phyloP scores from a whole-genome alignment of 352 stramenopile species.

The Thalassiosira livingstoniorum region DNA sequence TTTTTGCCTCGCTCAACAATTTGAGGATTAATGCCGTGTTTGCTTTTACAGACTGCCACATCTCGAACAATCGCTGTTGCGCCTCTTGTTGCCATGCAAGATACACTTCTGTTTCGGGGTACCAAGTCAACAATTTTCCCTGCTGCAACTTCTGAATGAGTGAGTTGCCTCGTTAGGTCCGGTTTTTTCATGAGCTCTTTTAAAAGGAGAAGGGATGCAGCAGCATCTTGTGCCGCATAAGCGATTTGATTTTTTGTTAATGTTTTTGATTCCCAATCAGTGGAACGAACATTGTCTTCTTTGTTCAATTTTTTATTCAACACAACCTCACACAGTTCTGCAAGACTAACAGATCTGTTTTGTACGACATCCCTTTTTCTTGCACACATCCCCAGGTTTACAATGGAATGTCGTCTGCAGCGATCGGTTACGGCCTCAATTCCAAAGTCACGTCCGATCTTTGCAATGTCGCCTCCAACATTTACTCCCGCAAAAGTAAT shows the following conservation, averaged over 20 bases:
- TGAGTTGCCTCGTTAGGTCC: constrained; percentile 47
- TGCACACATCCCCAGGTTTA: constrained; percentile 58
- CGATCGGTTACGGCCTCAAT: constrained; percentile 13
- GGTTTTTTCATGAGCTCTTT: constrained; percentile 35
- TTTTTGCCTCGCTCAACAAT: background rate
- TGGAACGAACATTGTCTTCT: too few species aligned
- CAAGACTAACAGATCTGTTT: constrained; percentile 41
- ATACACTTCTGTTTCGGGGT: constrained; percentile 44
- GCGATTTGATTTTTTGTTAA: constrained; percentile 43
- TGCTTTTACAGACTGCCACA: constrained; percentile 13
- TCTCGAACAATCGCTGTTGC: constrained; percentile 39
- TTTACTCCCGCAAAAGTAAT: constrained; percentile 48
- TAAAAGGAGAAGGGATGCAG: constrained; percentile 38
- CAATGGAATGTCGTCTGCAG: constrained; percentile 35
- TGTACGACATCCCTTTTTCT: constrained; percentile 46
- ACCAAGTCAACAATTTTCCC: constrained; percentile 56
- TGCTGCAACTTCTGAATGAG: constrained; percentile 3
- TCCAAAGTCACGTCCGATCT: constrained; percentile 60
- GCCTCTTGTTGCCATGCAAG: constrained; percentile 48
- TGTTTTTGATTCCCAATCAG: constrained; percentile 38
- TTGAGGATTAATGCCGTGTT: constrained; percentile 12
- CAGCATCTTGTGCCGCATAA: constrained; percentile 59
- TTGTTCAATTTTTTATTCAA: constrained; percentile 20
- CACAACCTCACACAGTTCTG: constrained; percentile 24
- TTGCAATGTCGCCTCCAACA: constrained; percentile 50